These are phyloP conservation scores for Beverwykella pulmonaria DNA, from an alignment of 495 filamentous ascomycete species.

Conservation along the genomic window DNA sequence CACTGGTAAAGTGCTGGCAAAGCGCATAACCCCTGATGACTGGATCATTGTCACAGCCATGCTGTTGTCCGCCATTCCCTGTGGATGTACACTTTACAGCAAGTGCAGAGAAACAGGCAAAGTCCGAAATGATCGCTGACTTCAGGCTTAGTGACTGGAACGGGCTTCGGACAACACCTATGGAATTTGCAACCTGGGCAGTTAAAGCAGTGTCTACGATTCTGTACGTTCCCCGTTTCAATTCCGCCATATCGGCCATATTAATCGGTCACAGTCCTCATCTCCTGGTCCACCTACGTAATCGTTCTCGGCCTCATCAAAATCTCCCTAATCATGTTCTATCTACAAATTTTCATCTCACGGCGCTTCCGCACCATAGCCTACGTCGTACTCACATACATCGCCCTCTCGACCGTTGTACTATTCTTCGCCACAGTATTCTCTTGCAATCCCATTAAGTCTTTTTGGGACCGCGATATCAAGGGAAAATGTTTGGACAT, in stretches of 20 bases:
- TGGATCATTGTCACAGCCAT: constrained; percentile 7
- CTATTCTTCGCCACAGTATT: constrained; percentile 13
- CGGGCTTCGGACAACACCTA: constrained; percentile 19
- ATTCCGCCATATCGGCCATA: background rate
- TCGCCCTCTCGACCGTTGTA: background rate
- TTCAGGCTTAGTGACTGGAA: constrained; percentile 1
- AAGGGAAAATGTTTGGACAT: constrained; percentile 18
- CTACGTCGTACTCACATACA: background rate
- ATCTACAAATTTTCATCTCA: constrained; percentile 21
- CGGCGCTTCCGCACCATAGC: background rate
- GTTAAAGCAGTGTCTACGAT: background rate
- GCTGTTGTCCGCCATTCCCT: constrained; percentile 3
- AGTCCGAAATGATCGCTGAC: background rate
- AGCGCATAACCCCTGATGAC: constrained; percentile 12
- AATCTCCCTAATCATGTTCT: constrained; percentile 18
- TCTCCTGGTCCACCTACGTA: constrained; percentile 11
- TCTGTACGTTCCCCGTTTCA: background rate
- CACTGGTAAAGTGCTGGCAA: background rate
- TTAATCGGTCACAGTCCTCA: constrained; percentile 6
- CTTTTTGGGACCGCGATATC: constrained; percentile 21
- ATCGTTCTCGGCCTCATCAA: constrained; percentile 15
- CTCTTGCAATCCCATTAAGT: constrained; percentile 6
- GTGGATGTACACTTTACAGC: constrained; percentile 11
- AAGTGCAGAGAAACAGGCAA: background rate
- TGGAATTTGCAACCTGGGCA: constrained; percentile 10